Base-by-base conservation (phyloP, 2,329 filamentous ascomycete species). In the Diplodia intermedia region DNA sequence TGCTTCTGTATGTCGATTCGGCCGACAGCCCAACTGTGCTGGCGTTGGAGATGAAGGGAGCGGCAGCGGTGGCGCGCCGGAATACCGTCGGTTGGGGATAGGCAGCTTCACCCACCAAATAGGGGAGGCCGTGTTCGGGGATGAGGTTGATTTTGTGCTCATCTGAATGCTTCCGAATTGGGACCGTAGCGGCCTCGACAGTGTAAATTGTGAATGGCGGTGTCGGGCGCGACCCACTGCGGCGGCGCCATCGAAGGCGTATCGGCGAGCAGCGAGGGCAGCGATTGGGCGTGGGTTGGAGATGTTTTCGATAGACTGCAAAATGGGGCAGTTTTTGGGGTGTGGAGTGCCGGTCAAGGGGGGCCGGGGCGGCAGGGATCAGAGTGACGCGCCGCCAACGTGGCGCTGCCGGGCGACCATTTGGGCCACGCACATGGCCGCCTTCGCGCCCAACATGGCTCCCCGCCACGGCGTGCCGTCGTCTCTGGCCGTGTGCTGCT, bases 331-430 rank as follows among this genome's bases (percentile, higher is more conserved):
- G 52, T 33, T 33, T 29, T 33, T 31, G 15, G 52, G 23, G 52
- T 31, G 26, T 15, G 55, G 40, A 61, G 33, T 33, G 29, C 57
- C 40, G 57, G 40, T 61, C 40, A 29, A 18, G 57, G 20, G 23
- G 40, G 18, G 60, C 4, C 5, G 23, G 40, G 18, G 60, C 4
- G 2, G 29, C 57, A 52, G 60, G 60, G 60, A 53, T 38, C 15
- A 6, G 47, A 5, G 43, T 15, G 57, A 47, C 56, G 23, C 23
- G 31, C 47, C 29, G 29, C 52, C 36, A 38, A 38, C 60, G 60
- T 63, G 60, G 57, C 57, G 57, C 40, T 49, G 56, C 56, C 56
- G 56, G 3, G 6, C 20, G 57, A 7, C 57, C 31, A 20, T 52
- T 63, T 15, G 33, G 60, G 60, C 26, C 23, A 12, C 47, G 50